phyloP scores from a whole-genome alignment of 129 eudicot species.

The Pulicaria dysenterica region DNA sequence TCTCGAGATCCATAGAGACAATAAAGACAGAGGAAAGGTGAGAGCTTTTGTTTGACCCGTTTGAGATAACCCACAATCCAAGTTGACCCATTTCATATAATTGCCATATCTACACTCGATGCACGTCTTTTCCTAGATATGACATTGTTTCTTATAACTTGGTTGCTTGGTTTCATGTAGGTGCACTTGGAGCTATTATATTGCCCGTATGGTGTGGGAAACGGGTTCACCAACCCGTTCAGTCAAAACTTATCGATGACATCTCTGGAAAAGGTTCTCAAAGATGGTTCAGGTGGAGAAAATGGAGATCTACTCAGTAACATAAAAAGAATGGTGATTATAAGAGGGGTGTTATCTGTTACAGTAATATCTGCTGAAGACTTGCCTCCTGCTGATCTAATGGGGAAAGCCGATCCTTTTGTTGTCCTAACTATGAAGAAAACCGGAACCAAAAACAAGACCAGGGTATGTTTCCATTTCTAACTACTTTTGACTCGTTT shows the following conservation, averaged over 20 bases:
- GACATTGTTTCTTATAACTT: constrained; percentile 4
- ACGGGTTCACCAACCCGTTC: constrained; percentile 76
- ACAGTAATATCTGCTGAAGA: constrained; percentile 92
- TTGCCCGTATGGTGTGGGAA: constrained; percentile 60
- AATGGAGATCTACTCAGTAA: constrained; percentile 43
- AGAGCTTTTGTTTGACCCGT: neutral
- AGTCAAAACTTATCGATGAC: constrained; percentile 60
- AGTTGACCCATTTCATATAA: too few relatives aligned
- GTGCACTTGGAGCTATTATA: constrained; percentile 94
- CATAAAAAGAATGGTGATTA: constrained; percentile 52
- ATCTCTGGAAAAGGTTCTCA: constrained; percentile 71
- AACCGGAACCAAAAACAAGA: constrained; percentile 65
- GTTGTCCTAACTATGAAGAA: constrained; percentile 79
- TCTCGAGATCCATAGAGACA: constrained; percentile 83
- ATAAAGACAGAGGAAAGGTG: constrained; percentile 92
- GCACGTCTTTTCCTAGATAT: neutral
- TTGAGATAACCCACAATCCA: too few relatives aligned
- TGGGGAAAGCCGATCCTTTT: constrained; percentile 95
- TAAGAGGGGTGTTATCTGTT: constrained; percentile 87
- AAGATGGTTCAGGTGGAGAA: constrained; percentile 50
- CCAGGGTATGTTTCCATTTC: constrained; percentile 56
- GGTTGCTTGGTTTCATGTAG: constrained; percentile 36
- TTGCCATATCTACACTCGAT: too few relatives aligned
- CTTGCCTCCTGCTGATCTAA: constrained; percentile 75
- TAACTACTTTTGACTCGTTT: neutral